Evolutionary conservation across 805 yeast species (phyloP), one percentile per base, ranked within the genome.

Genomic region (Kluyveromyces nonfermentans): DNA sequence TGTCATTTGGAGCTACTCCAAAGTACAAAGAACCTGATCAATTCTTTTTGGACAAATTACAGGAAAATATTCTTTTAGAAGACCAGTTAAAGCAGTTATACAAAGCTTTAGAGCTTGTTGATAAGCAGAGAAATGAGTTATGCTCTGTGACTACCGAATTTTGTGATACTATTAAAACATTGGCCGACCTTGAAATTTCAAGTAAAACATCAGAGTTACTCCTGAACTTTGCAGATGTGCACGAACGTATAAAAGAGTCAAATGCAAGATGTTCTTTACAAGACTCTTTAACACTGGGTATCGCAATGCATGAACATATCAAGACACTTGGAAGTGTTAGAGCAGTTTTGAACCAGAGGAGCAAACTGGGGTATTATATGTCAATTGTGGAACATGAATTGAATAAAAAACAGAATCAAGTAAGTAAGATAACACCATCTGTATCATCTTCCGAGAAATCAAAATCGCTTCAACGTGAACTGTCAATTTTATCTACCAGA

Each of bases 231-330:
- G 78, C 88, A 32, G 78, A 78, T 30, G 76, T 85, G 7, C 90
- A 89, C 57, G 55, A 67, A 30, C 75, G 84, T 49, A 73, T 89
- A 20, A 78, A 78, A 52, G 90, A 85, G 42, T 70, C 85, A 38
- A 67, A 86, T 38, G 88, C 80, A 50, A 74, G 96, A 48, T 79
- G 83, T 48, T 80, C 87, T 46, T 63, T 84, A 63, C 95, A 86
- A 60, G 97, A 90, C 52, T 77, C 88, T 55, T 67, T 90, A 49
- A 87, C 96, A 0, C 66, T 90, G 38, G 95, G 95, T 1, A 76
- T 84, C 20, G 85, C 95, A 1, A 68, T 90, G 33, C 96, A 90
- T 59, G 97, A 89, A 59, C 89, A 93, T 59, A 69, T 80, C 40
- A 73, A 97, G 40, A 68, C 81, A 14, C 77, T 89, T 20, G 80